These are phyloP conservation scores for Auricularia heimuer DNA, from an alignment of 768 basidiomycete species.

Conservation along the genomic window DNA sequence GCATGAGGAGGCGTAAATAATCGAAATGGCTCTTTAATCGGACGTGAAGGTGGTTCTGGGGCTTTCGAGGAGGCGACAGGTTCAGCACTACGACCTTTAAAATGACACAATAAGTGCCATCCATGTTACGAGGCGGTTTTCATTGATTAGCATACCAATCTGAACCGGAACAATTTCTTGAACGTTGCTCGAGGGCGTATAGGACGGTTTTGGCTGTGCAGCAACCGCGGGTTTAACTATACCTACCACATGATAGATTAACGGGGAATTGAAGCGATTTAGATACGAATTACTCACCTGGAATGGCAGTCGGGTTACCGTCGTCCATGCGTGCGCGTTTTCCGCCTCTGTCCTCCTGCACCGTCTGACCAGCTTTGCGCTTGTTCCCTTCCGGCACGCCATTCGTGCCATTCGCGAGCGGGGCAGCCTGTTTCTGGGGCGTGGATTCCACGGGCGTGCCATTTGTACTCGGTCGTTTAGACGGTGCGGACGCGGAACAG, in stretches of 20 bases:
- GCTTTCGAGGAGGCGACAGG: too few species aligned
- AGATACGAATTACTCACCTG: not conserved
- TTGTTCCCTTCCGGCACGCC: not conserved
- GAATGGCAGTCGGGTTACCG: not conserved
- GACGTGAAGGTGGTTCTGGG: too few species aligned
- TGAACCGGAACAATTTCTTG: too few species aligned
- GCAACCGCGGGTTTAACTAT: too few species aligned
- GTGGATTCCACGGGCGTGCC: not conserved
- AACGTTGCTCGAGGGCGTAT: too few species aligned
- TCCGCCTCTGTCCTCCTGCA: not conserved
- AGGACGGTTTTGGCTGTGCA: not conserved
- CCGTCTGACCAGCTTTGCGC: not conserved
- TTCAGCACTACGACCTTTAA: too few species aligned
- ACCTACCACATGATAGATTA: not conserved
- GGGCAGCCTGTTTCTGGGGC: not conserved
- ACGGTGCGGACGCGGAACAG: constrained; percentile 33
- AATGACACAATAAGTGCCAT: too few species aligned
- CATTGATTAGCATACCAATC: too few species aligned
- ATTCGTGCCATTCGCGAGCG: not conserved
- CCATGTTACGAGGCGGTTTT: too few species aligned
- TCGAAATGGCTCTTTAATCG: too few species aligned
- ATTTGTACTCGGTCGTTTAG: not conserved
- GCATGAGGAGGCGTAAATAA: not conserved
- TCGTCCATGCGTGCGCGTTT: not conserved
- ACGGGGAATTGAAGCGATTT: not conserved